Evolutionary conservation across 306 rosid genomes (phyloP), one percentile per base, ranked within the genome.

Genomic region (Cicer yamashitae): DNA sequence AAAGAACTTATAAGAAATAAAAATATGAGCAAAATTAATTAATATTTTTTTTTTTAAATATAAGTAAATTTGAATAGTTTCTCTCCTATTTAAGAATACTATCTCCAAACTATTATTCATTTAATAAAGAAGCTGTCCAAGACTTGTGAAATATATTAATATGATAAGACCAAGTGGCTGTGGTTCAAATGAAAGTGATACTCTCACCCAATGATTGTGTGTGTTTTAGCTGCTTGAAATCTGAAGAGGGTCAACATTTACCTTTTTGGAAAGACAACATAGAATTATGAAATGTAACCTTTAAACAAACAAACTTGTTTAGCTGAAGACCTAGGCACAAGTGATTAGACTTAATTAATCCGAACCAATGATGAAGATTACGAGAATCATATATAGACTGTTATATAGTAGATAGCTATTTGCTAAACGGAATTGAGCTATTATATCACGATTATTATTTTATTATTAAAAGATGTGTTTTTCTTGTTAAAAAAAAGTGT

Each of bases 91-190:
- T 22, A 22, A 22, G 1, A 22, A 1, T 22, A 22, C 25, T 22
- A 18, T 18, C 1, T 18, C 1, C 1, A 22, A 22, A 1, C 2
- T 22, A 22, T 22, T 22, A 1, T 22, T 22, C 25, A 22, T 22
- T 22, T 22, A 22, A 22, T 1, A 73, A 67, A 77, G 68, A 78
- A 66, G 80, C 80, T 18, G 75, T 56, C 64, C 57, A 69, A 62
- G 13, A 40, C 59, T 14, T 22, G 54, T 22, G 54, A 67, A 77
- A 70, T 70, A 37, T 22, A 75, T 22, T 22, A 73, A 67, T 78
- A 74, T 84, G 81, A 74, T 73, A 73, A 67, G 67, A 61, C 75
- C 62, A 81, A 71, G 77, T 74, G 76, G 79, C 67, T 82, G 74
- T 70, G 79, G 79, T 62, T 82, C 62, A 73, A 71, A 74, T 79